phyloP scores from a whole-genome alignment of 352 stramenopile genomes.

The Globisporangium megalacanthum region DNA sequence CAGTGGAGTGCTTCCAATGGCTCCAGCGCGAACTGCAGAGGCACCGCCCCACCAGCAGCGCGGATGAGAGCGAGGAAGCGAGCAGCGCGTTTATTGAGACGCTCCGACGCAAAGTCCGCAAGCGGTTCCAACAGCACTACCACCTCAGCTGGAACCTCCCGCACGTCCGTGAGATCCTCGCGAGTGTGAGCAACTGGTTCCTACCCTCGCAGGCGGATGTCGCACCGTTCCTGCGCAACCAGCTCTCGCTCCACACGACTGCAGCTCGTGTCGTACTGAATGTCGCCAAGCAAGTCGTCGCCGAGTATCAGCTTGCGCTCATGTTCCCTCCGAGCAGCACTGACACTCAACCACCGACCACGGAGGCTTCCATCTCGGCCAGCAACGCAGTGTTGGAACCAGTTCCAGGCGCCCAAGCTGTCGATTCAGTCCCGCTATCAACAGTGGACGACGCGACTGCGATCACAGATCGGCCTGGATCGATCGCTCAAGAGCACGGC shows the following conservation, averaged over 20 bases:
- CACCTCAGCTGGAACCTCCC: conserved; percentile 58
- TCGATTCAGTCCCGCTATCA: not conserved
- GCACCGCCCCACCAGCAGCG: not conserved
- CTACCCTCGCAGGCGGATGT: conserved; percentile 48
- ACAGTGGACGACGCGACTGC: not conserved
- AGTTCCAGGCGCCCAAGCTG: not conserved
- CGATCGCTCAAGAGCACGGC: too few species aligned
- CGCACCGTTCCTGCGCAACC: conserved; percentile 48
- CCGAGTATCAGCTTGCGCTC: conserved; percentile 50
- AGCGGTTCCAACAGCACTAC: conserved; percentile 74
- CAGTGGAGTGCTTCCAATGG: conserved; percentile 60
- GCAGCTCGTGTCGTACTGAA: conserved; percentile 7
- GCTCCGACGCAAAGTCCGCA: conserved; percentile 33
- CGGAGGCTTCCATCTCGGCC: not conserved
- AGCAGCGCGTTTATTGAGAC: not conserved
- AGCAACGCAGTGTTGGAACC: not conserved
- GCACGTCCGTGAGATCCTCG: conserved; percentile 51
- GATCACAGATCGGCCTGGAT: not conserved
- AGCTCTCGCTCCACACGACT: not conserved
- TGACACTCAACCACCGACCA: not conserved
- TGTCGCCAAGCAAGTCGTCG: conserved; percentile 42
- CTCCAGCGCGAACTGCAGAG: conserved; percentile 27
- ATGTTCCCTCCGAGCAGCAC: conserved; percentile 16
- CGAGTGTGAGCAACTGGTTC: conserved; percentile 65
- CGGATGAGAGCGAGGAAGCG: not conserved